Evolutionary conservation across 129 eudicot genomes (phyloP), one percentile per base, ranked within the genome.

Genomic region (Saussurea involucrata): DNA sequence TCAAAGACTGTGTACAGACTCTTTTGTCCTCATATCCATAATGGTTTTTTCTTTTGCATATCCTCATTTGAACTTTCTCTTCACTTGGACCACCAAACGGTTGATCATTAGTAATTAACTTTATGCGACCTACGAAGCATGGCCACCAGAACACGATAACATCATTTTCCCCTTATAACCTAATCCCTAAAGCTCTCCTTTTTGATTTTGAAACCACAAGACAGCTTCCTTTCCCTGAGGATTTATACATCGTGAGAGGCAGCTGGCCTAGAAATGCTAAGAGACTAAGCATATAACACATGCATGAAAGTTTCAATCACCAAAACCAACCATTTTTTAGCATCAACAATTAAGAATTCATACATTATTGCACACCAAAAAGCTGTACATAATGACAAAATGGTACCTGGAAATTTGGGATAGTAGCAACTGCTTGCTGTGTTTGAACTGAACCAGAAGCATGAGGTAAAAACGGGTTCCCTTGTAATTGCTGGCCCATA

Each of bases 371-470:
- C 64, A 18, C 69, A 6, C 68, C n/a, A 67, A 46, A 53, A 46
- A 37, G 32, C 24, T 10, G 74, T 13, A 67, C 28, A 55, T 57
- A 68, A 55, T 4, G 3, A 68, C 22, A 34, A 63, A 37, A 15
- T 10, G 73, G 67, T 77, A 89, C 95, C 89, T 84, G 95, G 44
- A 81, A 76, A 27, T 83, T 81, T 36, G 73, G 28, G 53, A 81
- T 34, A 36, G 55, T 72, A 76, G 83, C 53, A 64, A 44, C 22
- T 72, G 76, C 71, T 31, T 69, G 83, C 18, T 82, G 86, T 24
- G 73, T 65, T 67, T 80, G 88, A 84, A 61, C 74, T 9, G 86
- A 42, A 28, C 66, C 74, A 75, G 82, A 60, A 79, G 46, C 69
- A 76, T 29, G 76, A 0, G 66, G 80, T 27, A 68, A 7, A 46